Base-by-base conservation (phyloP, 768 basidiomycete species). In the Hericium alpestre region DNA sequence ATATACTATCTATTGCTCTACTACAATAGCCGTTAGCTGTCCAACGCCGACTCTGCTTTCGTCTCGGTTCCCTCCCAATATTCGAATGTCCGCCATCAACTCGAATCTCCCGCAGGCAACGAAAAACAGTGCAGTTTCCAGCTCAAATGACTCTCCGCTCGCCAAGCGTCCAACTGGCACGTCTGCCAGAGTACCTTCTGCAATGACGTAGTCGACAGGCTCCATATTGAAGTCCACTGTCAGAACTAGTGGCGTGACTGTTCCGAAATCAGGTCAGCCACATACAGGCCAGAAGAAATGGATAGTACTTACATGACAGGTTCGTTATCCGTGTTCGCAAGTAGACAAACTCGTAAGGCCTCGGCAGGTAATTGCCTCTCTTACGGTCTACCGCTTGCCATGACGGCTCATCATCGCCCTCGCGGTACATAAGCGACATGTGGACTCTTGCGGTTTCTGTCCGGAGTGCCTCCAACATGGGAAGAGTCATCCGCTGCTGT, bases 401-500 rank as follows among this genome's bases (percentile, higher is more conserved):
- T 48, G 41, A 52, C 16, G 53, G 13, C 54, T 41, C 47, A 2
- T 50, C 58, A 61, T 61, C 56, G 53, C 64, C 55, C 15, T 53
- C 57, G 43, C 56, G 41, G 53, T 55, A 59, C 60, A 48, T 50
- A 49, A 51, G 41, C 9, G 51, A 50, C 18, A 95, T 65, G 4
- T 76, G 69, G 25, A 95, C 73, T 6, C 74, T 75, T 11, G 84
- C 80, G 7, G 79, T 74, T 63, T 93, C 86, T 38, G 79, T 79
- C 25, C 84, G 84, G 41, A 96, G 70, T 22, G 80, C 78, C 53
- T 90, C 83, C 15, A 96, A 72, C 87, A 96, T 93, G 0, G 79
- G 80, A 51, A 80, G 65, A 3, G 90, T 84, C 72, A 98, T 78
- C 15, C 84, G 74, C 59, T 94, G 89, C 48, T 80, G 77, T 56